A percentile compares a stretch with the other conserved stretches of the same genome.
Evolutionary conservation across 257 asterid species (phyloP).

Genomic region (Solanum dulcamara): DNA sequence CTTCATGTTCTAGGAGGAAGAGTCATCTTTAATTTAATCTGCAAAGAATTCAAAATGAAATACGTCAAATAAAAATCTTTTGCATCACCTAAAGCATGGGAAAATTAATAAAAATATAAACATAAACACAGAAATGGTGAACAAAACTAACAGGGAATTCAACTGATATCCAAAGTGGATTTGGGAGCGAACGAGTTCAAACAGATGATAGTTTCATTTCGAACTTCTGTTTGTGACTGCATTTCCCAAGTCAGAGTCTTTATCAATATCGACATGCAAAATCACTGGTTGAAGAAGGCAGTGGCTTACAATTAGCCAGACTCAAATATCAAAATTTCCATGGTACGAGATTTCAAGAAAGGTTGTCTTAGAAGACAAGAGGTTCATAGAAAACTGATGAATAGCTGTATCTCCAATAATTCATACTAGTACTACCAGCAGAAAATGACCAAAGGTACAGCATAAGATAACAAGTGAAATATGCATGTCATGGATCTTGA

Average conservation of each 20-base stretch:
- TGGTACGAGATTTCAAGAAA: background rate
- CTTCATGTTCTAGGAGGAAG: background rate
- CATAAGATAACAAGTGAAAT: background rate
- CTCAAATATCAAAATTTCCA: background rate
- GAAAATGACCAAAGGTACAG: background rate
- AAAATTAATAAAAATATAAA: background rate
- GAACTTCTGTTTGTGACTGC: background rate
- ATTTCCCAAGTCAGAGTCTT: background rate
- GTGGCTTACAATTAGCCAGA: background rate
- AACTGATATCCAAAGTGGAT: background rate
- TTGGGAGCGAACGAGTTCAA: background rate
- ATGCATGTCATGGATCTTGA: background rate
- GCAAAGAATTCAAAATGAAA: background rate
- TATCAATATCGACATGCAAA: background rate
- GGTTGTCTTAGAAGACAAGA: background rate
- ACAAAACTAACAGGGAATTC: background rate
- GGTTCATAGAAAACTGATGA: background rate
- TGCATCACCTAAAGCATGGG: background rate
- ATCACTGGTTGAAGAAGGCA: background rate
- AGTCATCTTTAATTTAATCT: background rate
- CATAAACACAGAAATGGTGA: background rate
- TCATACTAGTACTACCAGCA: background rate
- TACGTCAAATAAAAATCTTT: background rate
- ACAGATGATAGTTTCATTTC: background rate
- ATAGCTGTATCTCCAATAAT: background rate